Evolutionary conservation across 2,329 filamentous ascomycete species (phyloP), one percentile per base, ranked within the genome.

Genomic region (Berkeleyomyces rouxiae): DNA sequence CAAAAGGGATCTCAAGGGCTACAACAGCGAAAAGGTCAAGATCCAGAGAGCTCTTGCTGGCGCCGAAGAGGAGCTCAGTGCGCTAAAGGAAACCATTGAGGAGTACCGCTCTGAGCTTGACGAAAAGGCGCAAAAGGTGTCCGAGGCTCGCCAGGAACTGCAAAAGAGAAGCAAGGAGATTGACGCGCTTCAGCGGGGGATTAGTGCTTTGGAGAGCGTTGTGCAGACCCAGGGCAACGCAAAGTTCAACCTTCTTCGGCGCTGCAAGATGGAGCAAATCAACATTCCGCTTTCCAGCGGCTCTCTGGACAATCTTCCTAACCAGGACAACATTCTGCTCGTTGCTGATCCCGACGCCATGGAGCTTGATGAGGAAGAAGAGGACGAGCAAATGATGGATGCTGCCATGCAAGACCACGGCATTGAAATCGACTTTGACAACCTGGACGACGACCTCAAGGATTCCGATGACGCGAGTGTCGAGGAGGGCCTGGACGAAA

Each of bases 251-350:
- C 76, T 95, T 57, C 80, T 99, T 61, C 84, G 90, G 70, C 84
- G 89, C 66, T 97, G 92, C 77, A 92, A 95, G 71, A 83, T 99
- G 57, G 92, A 97, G 71, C 91, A 96, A 70, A 88, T 97, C 67
- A 84, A 87, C 66, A 81, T 99, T 64, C 93, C 93, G 1, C 79
- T 99, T 31, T 76, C 79, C 1, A 77, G 84, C 63, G 85, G 85
- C 33, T 96, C 90, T 2, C 78, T 99, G 33, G 90, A 95, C 68
- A 82, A 86, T 66, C 79, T 99, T 60, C 93, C 93, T 2, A 90
- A 95, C 68, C 89, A 95, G 70, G 90, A 96, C 68, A 81, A 85
- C 66, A 59, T 65, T 44, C 75, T 95, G 49, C 77, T 89, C 51
- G 84, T 86, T 64, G 81, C 83, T 62, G 90, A 96, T 69, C 82